Base-by-base conservation (phyloP, 441 rosid species). In the Populus hybrid region DNA sequence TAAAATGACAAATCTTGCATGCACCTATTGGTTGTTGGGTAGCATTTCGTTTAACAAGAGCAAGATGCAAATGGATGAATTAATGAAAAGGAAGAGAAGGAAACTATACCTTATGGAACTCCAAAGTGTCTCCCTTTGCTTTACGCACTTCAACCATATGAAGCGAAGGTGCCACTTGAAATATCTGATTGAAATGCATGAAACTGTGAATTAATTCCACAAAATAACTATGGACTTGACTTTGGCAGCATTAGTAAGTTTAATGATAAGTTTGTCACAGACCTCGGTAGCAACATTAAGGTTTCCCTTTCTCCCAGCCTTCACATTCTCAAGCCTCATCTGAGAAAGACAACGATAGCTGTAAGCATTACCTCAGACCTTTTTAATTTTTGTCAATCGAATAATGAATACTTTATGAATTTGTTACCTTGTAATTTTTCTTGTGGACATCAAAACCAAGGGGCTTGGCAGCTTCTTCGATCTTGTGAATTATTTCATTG, bases 141-240 rank as follows among this genome's bases (percentile, higher is more conserved):
- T 95, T 95, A 16, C 98, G 92, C 69, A 95, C 89, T 85, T 95
- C 97, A 32, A 95, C 97, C 99, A 93, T 92, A 82, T 95, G 97
- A 72, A 95, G 87, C 40, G 90, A 93, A 64, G 99, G 98, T 4
- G 99, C 90, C 79, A 95, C 95, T 93, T 95, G 97, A 82, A 95
- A 93, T 70, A 95, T 81, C 98, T 95, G 85, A 78, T 77, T 19
- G 59, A 74, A 69, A 64, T 75, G 53, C 26, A 30, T 50, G 46
- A 72, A 57, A 74, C 53, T 9, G 63, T 6, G 42, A 35, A 75
- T 42, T 16, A 70, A 69, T 50, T 11, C 23, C 57, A 50, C 57
- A 40, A 34, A 76, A 71, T 65, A 36, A 40, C 42, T 14, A 26
- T 32, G 10, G 26, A 40, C 53, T 57, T 18, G 40, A 67, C 53